A percentile compares a stretch with the other conserved stretches of the same genome.
Evolutionary conservation across 1,284 basidiomycete species (phyloP).

Genomic region (Tilletiaria anomala): DNA sequence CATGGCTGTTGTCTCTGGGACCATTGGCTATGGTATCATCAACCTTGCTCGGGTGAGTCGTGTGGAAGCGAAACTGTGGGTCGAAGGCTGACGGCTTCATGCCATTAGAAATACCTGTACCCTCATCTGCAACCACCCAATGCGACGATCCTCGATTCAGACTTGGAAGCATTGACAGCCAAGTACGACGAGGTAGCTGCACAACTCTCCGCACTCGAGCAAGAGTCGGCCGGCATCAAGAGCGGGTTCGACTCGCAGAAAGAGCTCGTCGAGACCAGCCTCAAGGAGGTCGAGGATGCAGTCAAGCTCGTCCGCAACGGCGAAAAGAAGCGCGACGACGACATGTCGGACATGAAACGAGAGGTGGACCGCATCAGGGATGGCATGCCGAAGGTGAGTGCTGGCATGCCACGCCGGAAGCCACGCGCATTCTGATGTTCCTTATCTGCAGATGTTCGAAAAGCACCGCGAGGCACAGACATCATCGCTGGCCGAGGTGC

Average conservation of each 20-base stretch:
- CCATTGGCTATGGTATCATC: constrained; percentile 72
- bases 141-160: constrained; percentile 73
- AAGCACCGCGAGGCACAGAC: constrained; percentile 63
- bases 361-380: constrained; percentile 56
- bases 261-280: constrained; percentile 59
- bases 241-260: constrained; percentile 67
- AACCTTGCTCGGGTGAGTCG: constrained; percentile 60
- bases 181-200: constrained; percentile 84
- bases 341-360: constrained; percentile 64
- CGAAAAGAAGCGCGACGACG: constrained; percentile 65
- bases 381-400: constrained; percentile 67
- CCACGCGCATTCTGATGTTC: neutral
- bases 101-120: constrained; percentile 64
- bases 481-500: constrained; percentile 60
- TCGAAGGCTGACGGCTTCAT: too few species aligned
- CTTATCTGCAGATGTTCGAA: constrained; percentile 62
- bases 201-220: constrained; percentile 58
- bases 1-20: constrained; percentile 79
- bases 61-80: too few species aligned
- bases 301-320: constrained; percentile 63
- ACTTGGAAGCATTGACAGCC: constrained; percentile 65
- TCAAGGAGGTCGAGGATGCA: constrained; percentile 63
- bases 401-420: neutral
- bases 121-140: constrained; percentile 84
- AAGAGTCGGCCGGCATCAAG: constrained; percentile 58